Base-by-base conservation (phyloP, 352 stramenopile genomes). In the Phytophthora pinifolia region DNA sequence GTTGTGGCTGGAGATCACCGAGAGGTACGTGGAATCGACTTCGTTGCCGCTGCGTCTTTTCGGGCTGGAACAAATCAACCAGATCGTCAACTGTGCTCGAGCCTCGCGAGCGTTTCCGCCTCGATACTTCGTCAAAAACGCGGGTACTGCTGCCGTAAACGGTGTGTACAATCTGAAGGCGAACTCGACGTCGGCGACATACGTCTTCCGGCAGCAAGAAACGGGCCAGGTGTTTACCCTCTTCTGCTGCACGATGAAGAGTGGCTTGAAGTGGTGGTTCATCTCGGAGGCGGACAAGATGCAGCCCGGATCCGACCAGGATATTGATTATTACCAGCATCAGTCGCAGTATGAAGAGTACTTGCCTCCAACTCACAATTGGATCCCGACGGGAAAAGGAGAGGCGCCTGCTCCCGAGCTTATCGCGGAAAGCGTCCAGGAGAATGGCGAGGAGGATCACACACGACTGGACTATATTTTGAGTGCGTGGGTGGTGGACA, bases 261-360 rank as follows among this genome's bases (percentile, higher is more conserved):
- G 91, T 48, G 94, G 97, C 5, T 86, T 98, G 33, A 98, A 98
- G 74, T 99, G 96, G 96, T 99, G 97, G 97, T 99, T 99, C 66
- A 96, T 99, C 38, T 98, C 92, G 20, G 95, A 99, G 62, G 96
- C 96, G 1, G 97, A 99, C 65, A 88, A 96, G 56, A 90, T 98
- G 65, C 90, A 98, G 55, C 96, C 96, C 30, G 97, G 97, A 22
- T 99, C 97, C 6, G 96, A 99, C 65, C 96, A 98, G 61, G 97
- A 99, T 72, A 96, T 99, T 59, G 96, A 99, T 68, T 99, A 99
- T 69, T 99, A 99, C 68, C 96, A 99, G 66, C 94, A 99, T 59
- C 97, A 98, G 66, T 98, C 92, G 3, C 77, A 89, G 52, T 81
- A 96, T 46, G 94, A 99, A 69, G 94, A 99, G 57, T 88, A 76